Conservation (phyloP, 2,329 filamentous ascomycete genomes). For the Trichoderma koningiopsis region DNA sequence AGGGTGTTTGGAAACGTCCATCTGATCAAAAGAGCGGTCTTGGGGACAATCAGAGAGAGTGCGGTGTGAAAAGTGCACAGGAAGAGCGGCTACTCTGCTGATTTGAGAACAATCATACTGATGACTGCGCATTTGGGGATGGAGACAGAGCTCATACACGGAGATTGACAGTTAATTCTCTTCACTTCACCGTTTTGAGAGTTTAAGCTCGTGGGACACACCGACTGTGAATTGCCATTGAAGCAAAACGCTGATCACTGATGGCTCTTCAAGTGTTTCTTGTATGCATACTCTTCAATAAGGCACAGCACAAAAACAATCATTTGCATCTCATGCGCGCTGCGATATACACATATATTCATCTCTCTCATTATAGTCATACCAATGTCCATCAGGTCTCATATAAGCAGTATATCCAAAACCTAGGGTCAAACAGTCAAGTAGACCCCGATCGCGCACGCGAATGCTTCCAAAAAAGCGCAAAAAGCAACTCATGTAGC, state of each 20-base stretch:
- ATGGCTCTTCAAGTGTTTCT: neutral
- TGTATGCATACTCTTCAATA: neutral
- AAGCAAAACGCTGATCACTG: neutral
- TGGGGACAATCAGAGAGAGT: neutral
- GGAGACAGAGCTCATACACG: neutral
- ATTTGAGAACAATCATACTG: neutral
- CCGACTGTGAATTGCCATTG: neutral
- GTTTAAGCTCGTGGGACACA: neutral
- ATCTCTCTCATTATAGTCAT: slow-evolving; percentile 5
- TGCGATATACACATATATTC: neutral
- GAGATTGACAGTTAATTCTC: neutral
- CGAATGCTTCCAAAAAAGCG: neutral
- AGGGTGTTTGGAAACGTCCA: slow-evolving; percentile 2
- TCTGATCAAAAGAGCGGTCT: neutral
- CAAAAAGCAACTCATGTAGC: neutral
- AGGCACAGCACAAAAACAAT: neutral
- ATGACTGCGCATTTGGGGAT: neutral
- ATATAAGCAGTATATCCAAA: slow-evolving; percentile 4
- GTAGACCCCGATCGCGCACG: neutral
- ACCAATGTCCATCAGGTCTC: neutral
- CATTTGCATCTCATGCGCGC: neutral
- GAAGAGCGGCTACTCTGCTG: neutral
- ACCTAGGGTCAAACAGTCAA: neutral
- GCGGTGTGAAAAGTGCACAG: neutral
- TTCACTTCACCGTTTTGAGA: neutral